Conservation (phyloP, 2,329 filamentous ascomycete species). For the Alternaria consortialis region DNA sequence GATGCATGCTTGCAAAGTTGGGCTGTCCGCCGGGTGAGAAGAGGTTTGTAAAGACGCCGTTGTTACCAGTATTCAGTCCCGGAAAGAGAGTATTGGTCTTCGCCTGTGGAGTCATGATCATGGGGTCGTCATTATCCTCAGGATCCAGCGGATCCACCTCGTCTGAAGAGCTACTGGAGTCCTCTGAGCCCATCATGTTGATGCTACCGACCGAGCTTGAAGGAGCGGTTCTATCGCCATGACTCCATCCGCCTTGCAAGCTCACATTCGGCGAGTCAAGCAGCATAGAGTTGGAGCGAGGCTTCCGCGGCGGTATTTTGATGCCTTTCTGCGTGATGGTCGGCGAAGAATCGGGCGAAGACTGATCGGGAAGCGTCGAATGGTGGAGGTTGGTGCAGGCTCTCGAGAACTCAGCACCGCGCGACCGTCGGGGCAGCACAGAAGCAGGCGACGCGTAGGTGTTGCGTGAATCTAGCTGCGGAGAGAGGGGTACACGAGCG, state of each 20-base stretch:
- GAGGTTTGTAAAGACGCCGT: constrained; percentile 69
- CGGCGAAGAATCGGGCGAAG: constrained; percentile 89
- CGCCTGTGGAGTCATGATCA: constrained; percentile 83
- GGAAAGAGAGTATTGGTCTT: constrained; percentile 62
- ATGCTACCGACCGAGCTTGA: constrained; percentile 85
- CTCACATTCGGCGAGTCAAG: constrained; percentile 72
- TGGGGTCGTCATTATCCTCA: constrained; percentile 69
- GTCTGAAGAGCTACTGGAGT: constrained; percentile 74
- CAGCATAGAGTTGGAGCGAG: constrained; percentile 50
- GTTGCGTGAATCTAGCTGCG: constrained; percentile 83
- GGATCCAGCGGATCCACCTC: constrained; percentile 59
- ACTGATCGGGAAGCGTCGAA: constrained; percentile 87
- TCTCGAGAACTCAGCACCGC: constrained; percentile 90
- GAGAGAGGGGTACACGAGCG: constrained; percentile 76
- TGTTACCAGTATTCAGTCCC: constrained; percentile 53
- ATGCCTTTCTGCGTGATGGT: constrained; percentile 76
- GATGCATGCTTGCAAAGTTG: constrained; percentile 81
- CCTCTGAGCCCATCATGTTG: constrained; percentile 81
- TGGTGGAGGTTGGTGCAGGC: constrained; percentile 95
- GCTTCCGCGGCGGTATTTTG: constrained; percentile 65
- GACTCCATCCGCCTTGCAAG: constrained; percentile 71
- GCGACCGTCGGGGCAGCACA: constrained; percentile 85
- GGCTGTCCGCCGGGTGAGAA: constrained; percentile 73
- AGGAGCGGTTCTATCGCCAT: constrained; percentile 52
- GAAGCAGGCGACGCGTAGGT: constrained; percentile 84